phyloP scores from a whole-genome alignment of 2,329 filamentous ascomycete species.

The Cercospora sojina region DNA sequence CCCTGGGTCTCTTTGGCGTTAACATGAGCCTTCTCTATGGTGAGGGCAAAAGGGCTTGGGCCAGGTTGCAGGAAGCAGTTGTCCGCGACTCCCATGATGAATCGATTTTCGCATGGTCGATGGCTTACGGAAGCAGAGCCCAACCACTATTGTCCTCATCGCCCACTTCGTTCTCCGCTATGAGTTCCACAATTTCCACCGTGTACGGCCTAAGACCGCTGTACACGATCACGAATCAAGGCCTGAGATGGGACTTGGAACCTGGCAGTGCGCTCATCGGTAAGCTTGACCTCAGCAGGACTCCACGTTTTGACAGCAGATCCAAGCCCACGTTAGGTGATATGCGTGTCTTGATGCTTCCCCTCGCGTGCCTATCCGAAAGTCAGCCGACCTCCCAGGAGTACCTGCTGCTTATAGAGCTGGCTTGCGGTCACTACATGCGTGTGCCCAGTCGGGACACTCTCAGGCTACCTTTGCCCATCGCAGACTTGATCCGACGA shows the following conservation, averaged over 20 bases:
- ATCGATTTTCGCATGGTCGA: neutral
- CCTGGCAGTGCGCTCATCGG: neutral
- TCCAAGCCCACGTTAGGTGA: neutral
- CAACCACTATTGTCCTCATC: neutral
- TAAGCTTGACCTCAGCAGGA: neutral
- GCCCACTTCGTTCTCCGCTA: neutral
- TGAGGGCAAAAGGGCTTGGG: neutral
- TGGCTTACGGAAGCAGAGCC: neutral
- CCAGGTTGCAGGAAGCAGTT: conserved; percentile 12
- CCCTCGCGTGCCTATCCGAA: neutral
- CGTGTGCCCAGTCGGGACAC: neutral
- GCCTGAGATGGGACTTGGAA: neutral
- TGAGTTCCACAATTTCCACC: neutral
- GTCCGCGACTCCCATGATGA: conserved; percentile 1
- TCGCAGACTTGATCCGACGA: neutral
- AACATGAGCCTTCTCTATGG: conserved; percentile 36
- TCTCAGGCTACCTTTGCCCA: neutral
- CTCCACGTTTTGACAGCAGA: neutral
- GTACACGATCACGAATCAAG: conserved; percentile 1
- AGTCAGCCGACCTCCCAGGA: neutral
- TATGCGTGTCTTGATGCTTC: neutral
- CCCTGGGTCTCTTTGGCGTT: conserved; percentile 47
- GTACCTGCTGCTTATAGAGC: neutral
- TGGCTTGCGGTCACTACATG: neutral
- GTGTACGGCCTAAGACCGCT: neutral